A percentile compares a stretch with the other conserved stretches of the same genome.
Evolutionary conservation across 2,329 filamentous ascomycete genomes (phyloP).

Genomic region (Xylariomycetidae sp.): DNA sequence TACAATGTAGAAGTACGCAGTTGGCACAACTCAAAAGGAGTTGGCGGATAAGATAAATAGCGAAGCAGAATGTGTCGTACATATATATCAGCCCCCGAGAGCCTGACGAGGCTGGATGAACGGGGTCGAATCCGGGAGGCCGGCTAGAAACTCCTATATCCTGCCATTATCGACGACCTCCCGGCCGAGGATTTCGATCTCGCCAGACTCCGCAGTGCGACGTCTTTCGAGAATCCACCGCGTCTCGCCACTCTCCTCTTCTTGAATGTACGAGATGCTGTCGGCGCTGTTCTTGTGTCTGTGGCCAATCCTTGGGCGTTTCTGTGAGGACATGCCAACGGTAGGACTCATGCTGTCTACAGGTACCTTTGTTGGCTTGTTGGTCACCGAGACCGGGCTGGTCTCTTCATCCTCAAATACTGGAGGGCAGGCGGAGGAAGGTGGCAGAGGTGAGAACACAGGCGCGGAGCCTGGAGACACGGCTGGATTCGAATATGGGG

Average conservation of each 20-base stretch:
- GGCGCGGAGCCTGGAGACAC: constrained; percentile 16
- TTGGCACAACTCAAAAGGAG: too few species aligned
- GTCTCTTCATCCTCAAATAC: constrained; percentile 36
- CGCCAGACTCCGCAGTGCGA: constrained; percentile 59
- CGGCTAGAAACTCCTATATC: constrained; percentile 27
- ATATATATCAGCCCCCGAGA: too few species aligned
- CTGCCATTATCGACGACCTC: constrained; percentile 57
- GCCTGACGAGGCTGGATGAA: too few species aligned
- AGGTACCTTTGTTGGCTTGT: constrained; percentile 6
- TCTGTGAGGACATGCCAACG: constrained; percentile 16
- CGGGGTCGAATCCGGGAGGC: not conserved
- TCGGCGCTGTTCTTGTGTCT: constrained; percentile 51
- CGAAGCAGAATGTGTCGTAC: too few species aligned
- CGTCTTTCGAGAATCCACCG: constrained; percentile 68
- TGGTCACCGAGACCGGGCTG: constrained; percentile 11
- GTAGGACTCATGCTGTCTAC: constrained; percentile 18
- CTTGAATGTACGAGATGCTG: constrained; percentile 66
- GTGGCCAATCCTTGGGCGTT: constrained; percentile 31
- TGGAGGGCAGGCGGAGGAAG: constrained; percentile 30
- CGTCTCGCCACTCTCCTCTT: constrained; percentile 51
- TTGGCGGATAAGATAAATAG: too few species aligned
- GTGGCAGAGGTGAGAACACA: constrained; percentile 18
- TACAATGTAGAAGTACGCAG: too few species aligned
- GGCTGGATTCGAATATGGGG: constrained; percentile 18
- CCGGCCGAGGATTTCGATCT: constrained; percentile 60